Evolutionary conservation across 495 filamentous ascomycete species (phyloP).

Genomic region (Parathielavia hyrcaniae): DNA sequence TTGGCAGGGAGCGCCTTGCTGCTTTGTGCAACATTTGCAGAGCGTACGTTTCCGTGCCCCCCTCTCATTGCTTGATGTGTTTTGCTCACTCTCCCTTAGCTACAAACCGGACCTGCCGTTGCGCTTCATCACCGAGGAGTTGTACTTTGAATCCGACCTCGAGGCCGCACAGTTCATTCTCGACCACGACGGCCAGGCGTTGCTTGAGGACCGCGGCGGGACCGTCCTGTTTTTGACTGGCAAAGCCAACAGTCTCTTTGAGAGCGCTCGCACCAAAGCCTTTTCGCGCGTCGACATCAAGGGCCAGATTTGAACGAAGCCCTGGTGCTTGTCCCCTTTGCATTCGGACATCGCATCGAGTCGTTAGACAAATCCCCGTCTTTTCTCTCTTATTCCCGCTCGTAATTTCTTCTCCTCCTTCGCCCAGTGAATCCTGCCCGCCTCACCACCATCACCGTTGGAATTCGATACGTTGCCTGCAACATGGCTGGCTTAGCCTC

Average conservation of each 20-base stretch:
- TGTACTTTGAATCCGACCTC: conserved; percentile 88
- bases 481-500: background rate
- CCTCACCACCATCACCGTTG: background rate
- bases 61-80: background rate
- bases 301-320: conserved; percentile 71
- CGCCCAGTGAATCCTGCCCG: background rate
- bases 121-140: conserved; percentile 88
- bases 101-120: conserved; percentile 86
- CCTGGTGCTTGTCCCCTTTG: conserved; percentile 19
- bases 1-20: conserved; percentile 83
- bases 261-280: conserved; percentile 60
- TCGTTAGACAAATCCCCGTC: background rate
- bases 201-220: conserved; percentile 73
- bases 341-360: background rate
- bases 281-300: conserved; percentile 91
- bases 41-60: conserved; percentile 61
- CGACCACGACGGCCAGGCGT: conserved; percentile 62
- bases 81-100: conserved; percentile 48
- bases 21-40: conserved; percentile 86
- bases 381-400: background rate
- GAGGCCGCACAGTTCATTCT: conserved; percentile 84
- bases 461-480: background rate
- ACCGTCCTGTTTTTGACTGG: conserved; percentile 67
- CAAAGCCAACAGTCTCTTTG: conserved; percentile 68
- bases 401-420: background rate